Base-by-base conservation (phyloP, 345 rosid species). In the Rhodamnia argentea region DNA sequence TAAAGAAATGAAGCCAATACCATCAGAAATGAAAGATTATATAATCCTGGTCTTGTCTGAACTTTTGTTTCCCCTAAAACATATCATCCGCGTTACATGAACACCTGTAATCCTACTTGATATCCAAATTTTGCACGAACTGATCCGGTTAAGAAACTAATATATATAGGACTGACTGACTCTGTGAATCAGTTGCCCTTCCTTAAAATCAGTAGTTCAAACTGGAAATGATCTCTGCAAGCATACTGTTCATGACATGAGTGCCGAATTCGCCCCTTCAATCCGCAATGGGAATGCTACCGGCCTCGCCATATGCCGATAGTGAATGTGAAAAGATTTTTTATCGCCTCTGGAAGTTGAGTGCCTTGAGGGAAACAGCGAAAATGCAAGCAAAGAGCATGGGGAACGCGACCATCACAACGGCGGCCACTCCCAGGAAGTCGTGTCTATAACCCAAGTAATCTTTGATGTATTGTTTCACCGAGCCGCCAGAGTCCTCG, bases 351-450 rank as follows among this genome's bases (percentile, higher is more conserved):
- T 90, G 91, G 85, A 90, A 89, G 64, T 91, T 87, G 15, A 91
- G 84, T 22, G 47, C 44, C 87, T 82, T 90, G 57, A 88, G 88
- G 24, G 89, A 84, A 22, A 85, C 1, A 4, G 86, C 86, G 56
- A 89, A 91, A 58, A 70, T 84, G 32, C 83, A 51, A 23, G 87
- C 90, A 57, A 90, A 89, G 40, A 87, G 37, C 24, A 89, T 53
- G 4, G 91, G 5, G 47, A 89, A 64, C 12, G 84, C 89, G 29
- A 85, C 53, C 54, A 86, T 32, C 18, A 88, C 88, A 44, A 22
- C 90, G 13, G 92, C 93, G 23, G 86, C 89, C 56, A 85, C 90
- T n/a, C 84, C 89, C 24, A 89, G 27, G 84, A 92, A 90, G 42
- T 90, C 90, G 62, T 88, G 89, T 27, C 74, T 86, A 78, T 29